phyloP scores from a whole-genome alignment of 768 basidiomycete species.

The Leccinum longicurvipes region DNA sequence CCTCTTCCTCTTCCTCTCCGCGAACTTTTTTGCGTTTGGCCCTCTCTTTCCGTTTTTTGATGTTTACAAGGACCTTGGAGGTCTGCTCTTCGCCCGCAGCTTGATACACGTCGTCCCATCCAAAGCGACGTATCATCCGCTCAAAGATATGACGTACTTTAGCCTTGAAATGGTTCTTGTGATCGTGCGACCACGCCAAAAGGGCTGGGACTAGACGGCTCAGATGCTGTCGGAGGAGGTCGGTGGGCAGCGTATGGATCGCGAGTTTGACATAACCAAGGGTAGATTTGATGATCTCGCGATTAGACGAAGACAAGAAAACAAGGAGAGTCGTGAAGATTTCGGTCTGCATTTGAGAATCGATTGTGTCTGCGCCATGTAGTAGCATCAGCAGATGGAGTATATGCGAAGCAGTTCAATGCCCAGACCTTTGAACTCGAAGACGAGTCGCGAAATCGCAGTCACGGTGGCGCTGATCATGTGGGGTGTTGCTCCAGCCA shows the following conservation, averaged over 20 bases:
- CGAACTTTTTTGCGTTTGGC: slow-evolving; percentile 84
- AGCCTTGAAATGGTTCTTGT: slow-evolving; percentile 97
- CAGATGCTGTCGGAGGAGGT: slow-evolving; percentile 75
- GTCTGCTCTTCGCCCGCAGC: slow-evolving; percentile 76
- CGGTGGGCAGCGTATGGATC: slow-evolving; percentile 75
- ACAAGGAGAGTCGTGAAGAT: slow-evolving; percentile 83
- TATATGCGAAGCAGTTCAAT: neutral
- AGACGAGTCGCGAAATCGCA: slow-evolving; percentile 87
- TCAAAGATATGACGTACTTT: slow-evolving; percentile 98
- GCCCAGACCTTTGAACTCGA: slow-evolving; percentile 85
- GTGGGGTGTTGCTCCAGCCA: slow-evolving; percentile 91
- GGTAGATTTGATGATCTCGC: slow-evolving; percentile 96
- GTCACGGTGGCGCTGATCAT: slow-evolving; percentile 99
- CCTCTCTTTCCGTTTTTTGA: slow-evolving; percentile 92
- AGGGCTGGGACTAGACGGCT: slow-evolving; percentile 77
- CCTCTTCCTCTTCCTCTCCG: slow-evolving; percentile 54
- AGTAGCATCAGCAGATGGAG: neutral
- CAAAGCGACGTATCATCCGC: slow-evolving; percentile 88
- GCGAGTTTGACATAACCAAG: slow-evolving; percentile 94
- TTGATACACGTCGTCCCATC: slow-evolving; percentile 78
- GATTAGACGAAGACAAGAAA: slow-evolving; percentile 90
- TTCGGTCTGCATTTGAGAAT: slow-evolving; percentile 71
- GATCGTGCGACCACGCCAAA: slow-evolving; percentile 91
- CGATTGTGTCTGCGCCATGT: slow-evolving; percentile 54
- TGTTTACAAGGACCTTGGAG: slow-evolving; percentile 86